Percentiles rank a stretch among this genome's conserved stretches.
phyloP scores from a whole-genome alignment of 768 basidiomycete genomes.

The Omphalotus guepiniiformis region DNA sequence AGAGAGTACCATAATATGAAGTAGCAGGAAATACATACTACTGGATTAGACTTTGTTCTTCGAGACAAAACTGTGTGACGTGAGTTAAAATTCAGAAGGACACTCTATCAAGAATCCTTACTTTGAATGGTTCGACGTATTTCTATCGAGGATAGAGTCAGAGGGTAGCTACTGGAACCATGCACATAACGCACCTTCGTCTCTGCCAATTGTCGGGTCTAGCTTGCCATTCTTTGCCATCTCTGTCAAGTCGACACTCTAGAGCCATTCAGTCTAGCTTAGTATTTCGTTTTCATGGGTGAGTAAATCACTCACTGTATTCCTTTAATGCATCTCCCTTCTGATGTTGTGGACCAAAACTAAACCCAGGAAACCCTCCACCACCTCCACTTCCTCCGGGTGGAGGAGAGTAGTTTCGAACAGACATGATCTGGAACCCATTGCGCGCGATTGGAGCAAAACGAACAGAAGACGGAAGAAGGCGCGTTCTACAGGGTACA shows the following conservation, averaged over 20 bases:
- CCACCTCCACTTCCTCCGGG: constrained; percentile 33
- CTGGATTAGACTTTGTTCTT: constrained; percentile 89
- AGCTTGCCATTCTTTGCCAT: constrained; percentile 81
- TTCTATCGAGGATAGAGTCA: constrained; percentile 36
- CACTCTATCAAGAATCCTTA: constrained; percentile 20
- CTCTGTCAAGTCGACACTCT: constrained; percentile 85
- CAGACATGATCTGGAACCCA: constrained; percentile 9
- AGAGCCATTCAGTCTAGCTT: background rate
- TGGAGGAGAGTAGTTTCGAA: constrained; percentile 44
- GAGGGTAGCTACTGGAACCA: background rate
- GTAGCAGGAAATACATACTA: constrained; percentile 42
- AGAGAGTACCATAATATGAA: background rate
- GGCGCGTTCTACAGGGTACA: background rate
- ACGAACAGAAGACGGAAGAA: constrained; percentile 1
- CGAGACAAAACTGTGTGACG: constrained; percentile 64
- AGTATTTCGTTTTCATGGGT: background rate
- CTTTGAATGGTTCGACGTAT: constrained; percentile 91
- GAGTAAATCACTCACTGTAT: constrained; percentile 40
- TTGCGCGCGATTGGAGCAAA: background rate
- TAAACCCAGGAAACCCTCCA: constrained; percentile 60
- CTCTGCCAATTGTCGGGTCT: constrained; percentile 87
- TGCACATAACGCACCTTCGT: constrained; percentile 52
- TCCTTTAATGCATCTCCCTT: constrained; percentile 87
- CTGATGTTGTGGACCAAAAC: constrained; percentile 54
- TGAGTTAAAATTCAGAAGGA: background rate